Conservation (phyloP, 2,329 filamentous ascomycete genomes). For the Coleophoma crateriformis region DNA sequence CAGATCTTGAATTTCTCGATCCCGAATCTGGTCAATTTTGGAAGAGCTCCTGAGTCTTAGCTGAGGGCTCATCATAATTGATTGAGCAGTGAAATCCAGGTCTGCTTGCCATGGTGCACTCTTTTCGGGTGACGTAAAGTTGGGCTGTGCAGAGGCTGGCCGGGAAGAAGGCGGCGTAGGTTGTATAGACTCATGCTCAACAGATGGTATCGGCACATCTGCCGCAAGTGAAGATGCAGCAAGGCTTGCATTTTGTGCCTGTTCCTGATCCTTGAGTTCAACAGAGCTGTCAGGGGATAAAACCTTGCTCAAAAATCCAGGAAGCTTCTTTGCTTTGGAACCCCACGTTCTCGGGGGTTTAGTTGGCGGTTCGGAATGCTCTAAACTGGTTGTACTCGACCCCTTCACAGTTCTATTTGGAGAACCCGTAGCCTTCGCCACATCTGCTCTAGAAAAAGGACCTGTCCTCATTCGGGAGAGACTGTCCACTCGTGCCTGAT, state of each 20-base stretch:
- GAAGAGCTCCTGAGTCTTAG: slow-evolving; percentile 11
- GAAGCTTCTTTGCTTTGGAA: slow-evolving; percentile 8
- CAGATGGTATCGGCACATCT: slow-evolving; percentile 11
- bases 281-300: slow-evolving; percentile 11
- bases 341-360: slow-evolving; percentile 14
- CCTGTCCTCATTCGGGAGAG: background rate
- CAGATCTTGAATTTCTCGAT: slow-evolving; percentile 13
- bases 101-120: slow-evolving; percentile 18
- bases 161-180: slow-evolving; percentile 15
- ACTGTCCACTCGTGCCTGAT: slow-evolving; percentile 1
- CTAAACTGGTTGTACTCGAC: slow-evolving; percentile 2
- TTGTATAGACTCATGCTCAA: slow-evolving; percentile 7
- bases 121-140: slow-evolving; percentile 9
- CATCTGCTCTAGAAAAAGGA: slow-evolving; percentile 1
- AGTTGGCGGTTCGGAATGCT: slow-evolving; percentile 12
- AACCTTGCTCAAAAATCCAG: slow-evolving; percentile 12
- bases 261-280: slow-evolving; percentile 6
- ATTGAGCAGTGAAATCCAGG: slow-evolving; percentile 21
- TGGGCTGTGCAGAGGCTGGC: slow-evolving; percentile 14
- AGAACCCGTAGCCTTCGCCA: slow-evolving; percentile 3
- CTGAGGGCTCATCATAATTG: slow-evolving; percentile 17
- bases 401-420: slow-evolving; percentile 5
- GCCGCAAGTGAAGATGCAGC: slow-evolving; percentile 1
- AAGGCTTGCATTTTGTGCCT: background rate
- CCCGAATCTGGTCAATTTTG: slow-evolving; percentile 19